phyloP scores from a whole-genome alignment of 2,329 filamentous ascomycete genomes.

The Arthrobotrys sinensis region DNA sequence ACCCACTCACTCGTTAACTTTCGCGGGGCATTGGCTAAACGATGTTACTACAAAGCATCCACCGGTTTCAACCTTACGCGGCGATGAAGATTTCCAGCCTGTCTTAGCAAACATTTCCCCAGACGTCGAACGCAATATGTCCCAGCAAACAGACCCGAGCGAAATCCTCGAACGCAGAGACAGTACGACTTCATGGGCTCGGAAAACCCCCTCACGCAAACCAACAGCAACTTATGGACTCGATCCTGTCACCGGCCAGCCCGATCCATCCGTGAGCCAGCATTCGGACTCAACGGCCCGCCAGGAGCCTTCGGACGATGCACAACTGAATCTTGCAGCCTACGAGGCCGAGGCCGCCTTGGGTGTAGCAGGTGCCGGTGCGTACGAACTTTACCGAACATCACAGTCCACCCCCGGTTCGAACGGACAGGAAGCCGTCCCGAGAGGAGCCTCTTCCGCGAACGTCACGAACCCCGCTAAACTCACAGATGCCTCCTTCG shows the following conservation, averaged over 20 bases:
- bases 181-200: slow-evolving; percentile 48
- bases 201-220: slow-evolving; percentile 62
- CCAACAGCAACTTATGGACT: slow-evolving; percentile 63
- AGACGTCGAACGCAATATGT: slow-evolving; percentile 62
- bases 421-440: slow-evolving; percentile 75
- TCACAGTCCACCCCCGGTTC: slow-evolving; percentile 45
- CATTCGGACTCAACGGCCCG: slow-evolving; percentile 8
- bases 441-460: slow-evolving; percentile 70
- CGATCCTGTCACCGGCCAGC: slow-evolving; percentile 62
- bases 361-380: slow-evolving; percentile 56
- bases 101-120: slow-evolving; percentile 62
- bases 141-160: slow-evolving; percentile 32
- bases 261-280: slow-evolving; percentile 50
- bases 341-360: slow-evolving; percentile 59
- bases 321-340: slow-evolving; percentile 39
- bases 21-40: neutral
- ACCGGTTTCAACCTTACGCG: slow-evolving; percentile 60
- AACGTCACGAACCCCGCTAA: slow-evolving; percentile 49
- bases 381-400: slow-evolving; percentile 55
- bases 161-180: slow-evolving; percentile 39
- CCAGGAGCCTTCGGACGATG: slow-evolving; percentile 18
- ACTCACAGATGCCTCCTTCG: slow-evolving; percentile 57
- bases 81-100: slow-evolving; percentile 62
- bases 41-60: slow-evolving; percentile 54
- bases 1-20: neutral